Conservation (phyloP, 2,329 filamentous ascomycete genomes). For the Helicocarpus griseus region DNA sequence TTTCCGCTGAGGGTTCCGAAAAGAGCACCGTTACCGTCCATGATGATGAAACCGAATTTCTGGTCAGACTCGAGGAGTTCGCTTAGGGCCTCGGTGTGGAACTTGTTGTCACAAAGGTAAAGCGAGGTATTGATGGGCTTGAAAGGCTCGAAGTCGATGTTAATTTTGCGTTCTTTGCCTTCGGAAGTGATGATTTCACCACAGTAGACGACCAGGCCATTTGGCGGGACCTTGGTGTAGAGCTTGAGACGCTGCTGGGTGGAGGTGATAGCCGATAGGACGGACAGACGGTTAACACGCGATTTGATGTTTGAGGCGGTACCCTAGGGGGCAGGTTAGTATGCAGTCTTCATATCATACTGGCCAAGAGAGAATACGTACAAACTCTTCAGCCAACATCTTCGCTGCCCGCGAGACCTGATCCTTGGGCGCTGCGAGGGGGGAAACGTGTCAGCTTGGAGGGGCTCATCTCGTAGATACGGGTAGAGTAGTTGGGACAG, state of each 20-base stretch:
- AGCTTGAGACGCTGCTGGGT: conserved; percentile 98
- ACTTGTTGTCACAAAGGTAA: conserved; percentile 99
- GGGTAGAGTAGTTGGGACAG: background rate
- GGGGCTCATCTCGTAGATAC: background rate
- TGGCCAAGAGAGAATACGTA: conserved; percentile 45
- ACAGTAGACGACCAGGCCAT: conserved; percentile 96
- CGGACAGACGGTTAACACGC: conserved; percentile 95
- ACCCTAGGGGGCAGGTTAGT: conserved; percentile 48
- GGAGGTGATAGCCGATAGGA: conserved; percentile 95
- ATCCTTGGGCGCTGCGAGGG: conserved; percentile 77
- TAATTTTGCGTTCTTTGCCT: conserved; percentile 98
- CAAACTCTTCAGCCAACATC: conserved; percentile 99
- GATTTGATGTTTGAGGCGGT: conserved; percentile 99
- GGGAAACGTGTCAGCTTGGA: conserved; percentile 1
- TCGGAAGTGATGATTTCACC: conserved; percentile 99
- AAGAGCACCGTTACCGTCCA: conserved; percentile 97
- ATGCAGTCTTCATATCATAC: conserved; percentile 13
- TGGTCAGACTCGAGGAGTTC: conserved; percentile 97
- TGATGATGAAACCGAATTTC: conserved; percentile 99
- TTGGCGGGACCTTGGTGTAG: conserved; percentile 97
- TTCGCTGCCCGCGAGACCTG: conserved; percentile 92
- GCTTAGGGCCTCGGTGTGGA: conserved; percentile 93
- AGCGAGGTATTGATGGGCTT: conserved; percentile 99
- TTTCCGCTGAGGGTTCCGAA: conserved; percentile 97
- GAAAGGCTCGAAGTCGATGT: conserved; percentile 99